Evolutionary conservation across 345 rosid species (phyloP).

Genomic region (Xanthoceras sorbifolium): DNA sequence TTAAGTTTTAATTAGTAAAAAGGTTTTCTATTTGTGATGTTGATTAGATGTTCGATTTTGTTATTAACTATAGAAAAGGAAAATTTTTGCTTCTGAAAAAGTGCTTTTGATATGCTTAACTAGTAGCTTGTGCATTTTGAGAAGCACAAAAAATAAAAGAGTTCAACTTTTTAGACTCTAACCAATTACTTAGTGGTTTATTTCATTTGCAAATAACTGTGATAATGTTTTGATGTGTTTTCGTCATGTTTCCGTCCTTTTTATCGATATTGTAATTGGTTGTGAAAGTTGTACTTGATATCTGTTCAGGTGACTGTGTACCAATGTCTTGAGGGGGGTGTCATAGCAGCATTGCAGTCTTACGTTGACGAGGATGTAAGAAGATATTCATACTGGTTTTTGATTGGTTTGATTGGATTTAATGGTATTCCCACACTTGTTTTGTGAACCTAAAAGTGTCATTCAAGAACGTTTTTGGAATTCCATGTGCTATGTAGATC

Average conservation of each 20-base stretch:
- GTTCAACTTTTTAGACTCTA: no score
- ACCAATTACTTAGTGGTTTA: background rate
- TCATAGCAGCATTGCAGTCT: slow-evolving; percentile 76
- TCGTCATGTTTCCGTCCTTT: background rate
- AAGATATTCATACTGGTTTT: background rate
- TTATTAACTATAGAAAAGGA: no score
- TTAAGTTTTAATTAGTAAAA: no score
- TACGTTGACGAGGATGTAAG: slow-evolving; percentile 94
- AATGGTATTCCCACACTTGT: background rate
- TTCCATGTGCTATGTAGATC: slow-evolving; percentile 60
- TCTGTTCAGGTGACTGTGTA: slow-evolving; percentile 75
- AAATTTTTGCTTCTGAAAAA: background rate
- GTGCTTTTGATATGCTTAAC: background rate
- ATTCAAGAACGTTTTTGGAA: slow-evolving; percentile 31
- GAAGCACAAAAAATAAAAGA: no score
- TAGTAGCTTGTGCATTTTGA: no score
- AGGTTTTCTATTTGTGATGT: no score
- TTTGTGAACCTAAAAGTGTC: slow-evolving; percentile 20
- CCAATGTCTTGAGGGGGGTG: slow-evolving; percentile 93
- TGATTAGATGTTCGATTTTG: no score
- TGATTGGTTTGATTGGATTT: slow-evolving; percentile 9
- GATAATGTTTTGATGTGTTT: background rate
- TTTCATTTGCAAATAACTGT: background rate
- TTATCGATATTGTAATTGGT: background rate
- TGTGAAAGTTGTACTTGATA: slow-evolving; percentile 12